Conservation (phyloP, 139 green algal genomes). For the Astrephomene gubernaculifera region DNA sequence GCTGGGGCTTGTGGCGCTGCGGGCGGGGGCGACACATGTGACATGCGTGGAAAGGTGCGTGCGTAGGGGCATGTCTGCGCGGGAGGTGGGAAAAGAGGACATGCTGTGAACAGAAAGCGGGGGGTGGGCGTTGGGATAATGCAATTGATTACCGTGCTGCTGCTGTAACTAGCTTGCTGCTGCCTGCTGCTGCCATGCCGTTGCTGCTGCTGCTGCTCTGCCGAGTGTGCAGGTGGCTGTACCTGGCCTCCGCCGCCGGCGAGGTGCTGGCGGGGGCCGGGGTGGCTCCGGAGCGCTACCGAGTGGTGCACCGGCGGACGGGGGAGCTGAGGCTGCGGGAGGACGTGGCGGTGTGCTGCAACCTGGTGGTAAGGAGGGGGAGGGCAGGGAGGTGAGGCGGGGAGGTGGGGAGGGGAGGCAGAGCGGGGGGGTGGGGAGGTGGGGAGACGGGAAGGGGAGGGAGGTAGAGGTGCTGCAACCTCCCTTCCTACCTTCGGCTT, state of each 20-base stretch:
- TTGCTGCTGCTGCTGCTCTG: no score
- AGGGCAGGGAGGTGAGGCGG: neutral
- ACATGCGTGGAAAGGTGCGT: constrained; percentile 67
- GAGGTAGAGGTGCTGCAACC: neutral
- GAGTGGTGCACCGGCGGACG: constrained; percentile 78
- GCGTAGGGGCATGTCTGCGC: no score
- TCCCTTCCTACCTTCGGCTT: neutral
- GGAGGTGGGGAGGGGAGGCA: neutral
- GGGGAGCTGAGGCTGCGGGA: constrained; percentile 72
- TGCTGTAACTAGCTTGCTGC: no score
- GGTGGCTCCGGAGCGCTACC: constrained; percentile 23
- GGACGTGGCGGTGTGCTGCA: constrained; percentile 69
- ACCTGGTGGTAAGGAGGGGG: constrained; percentile 29
- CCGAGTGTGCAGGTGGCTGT: constrained; percentile 74
- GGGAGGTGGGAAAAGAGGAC: no score
- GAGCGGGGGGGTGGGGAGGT: neutral
- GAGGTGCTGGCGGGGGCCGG: constrained; percentile 63
- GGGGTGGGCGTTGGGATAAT: no score
- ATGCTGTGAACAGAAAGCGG: no score
- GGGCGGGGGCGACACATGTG: constrained; percentile 80
- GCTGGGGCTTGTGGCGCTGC: constrained; percentile 68
- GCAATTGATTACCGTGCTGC: no score
- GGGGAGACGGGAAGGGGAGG: neutral
- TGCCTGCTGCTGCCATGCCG: no score
- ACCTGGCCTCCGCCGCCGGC: constrained; percentile 74